These are phyloP conservation scores for Erodium maritimum DNA, from an alignment of 345 rosid genomes.

Conservation along the genomic window DNA sequence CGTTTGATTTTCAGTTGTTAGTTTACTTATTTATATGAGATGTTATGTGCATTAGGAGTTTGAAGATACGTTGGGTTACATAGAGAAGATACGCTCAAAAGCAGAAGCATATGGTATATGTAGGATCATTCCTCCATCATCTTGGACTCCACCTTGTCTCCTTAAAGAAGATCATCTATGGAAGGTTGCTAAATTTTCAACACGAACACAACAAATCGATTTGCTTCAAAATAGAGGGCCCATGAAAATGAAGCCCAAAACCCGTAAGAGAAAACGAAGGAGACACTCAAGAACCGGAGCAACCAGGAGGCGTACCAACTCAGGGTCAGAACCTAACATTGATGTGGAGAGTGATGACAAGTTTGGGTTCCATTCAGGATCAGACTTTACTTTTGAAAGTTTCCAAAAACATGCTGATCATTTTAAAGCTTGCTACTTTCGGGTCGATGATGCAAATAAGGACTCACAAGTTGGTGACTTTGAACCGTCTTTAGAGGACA, in stretches of 20 bases:
- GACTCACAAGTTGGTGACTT: slow-evolving; percentile 18
- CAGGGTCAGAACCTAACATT: slow-evolving; percentile 37
- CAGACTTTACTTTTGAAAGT: slow-evolving; percentile 71
- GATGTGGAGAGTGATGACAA: slow-evolving; percentile 55
- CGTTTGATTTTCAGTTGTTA: neutral
- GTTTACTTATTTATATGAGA: neutral
- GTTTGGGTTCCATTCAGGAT: slow-evolving; percentile 80
- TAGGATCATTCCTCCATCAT: slow-evolving; percentile 86
- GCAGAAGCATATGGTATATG: slow-evolving; percentile 90
- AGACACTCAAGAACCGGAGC: slow-evolving; percentile 43
- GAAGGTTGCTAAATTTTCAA: slow-evolving; percentile 68
- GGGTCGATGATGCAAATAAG: slow-evolving; percentile 23
- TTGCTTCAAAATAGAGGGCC: slow-evolving; percentile 90
- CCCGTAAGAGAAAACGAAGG: slow-evolving; percentile 66
- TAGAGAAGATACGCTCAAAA: slow-evolving; percentile 62
- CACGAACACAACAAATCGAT: slow-evolving; percentile 81
- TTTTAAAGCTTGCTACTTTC: slow-evolving; percentile 63
- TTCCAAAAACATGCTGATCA: slow-evolving; percentile 54
- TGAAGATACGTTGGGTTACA: slow-evolving; percentile 76
- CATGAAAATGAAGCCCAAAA: slow-evolving; percentile 51
- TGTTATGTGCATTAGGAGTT: slow-evolving; percentile 50
- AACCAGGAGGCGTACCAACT: slow-evolving; percentile 32
- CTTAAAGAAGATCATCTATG: slow-evolving; percentile 55
- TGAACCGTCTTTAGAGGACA: slow-evolving; percentile 57
- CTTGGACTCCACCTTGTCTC: slow-evolving; percentile 78